These are phyloP conservation scores for Tricladium varicosporioides DNA, from an alignment of 2,329 filamentous ascomycete species.

Conservation along the genomic window DNA sequence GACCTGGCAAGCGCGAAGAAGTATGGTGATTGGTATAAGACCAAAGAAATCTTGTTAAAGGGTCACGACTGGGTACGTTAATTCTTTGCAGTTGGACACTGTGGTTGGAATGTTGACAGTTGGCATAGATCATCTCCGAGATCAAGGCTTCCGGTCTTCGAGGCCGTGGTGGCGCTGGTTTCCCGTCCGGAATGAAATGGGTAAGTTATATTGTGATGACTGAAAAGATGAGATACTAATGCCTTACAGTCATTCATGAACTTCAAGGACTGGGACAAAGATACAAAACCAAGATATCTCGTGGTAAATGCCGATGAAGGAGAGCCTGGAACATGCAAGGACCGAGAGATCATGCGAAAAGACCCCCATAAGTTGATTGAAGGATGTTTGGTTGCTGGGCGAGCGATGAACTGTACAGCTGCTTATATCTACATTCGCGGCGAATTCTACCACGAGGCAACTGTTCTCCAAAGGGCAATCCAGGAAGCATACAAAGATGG, in stretches of 20 bases:
- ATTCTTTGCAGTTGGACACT: slow-evolving; percentile 1
- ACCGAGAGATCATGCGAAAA: slow-evolving; percentile 99
- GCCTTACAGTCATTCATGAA: slow-evolving; percentile 91
- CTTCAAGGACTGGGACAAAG: slow-evolving; percentile 99
- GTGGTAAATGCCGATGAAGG: slow-evolving; percentile 99
- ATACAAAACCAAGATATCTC: slow-evolving; percentile 90
- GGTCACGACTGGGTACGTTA: slow-evolving; percentile 82
- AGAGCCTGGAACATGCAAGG: slow-evolving; percentile 98
- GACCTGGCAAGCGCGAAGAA: slow-evolving; percentile 94
- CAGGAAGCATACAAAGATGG: slow-evolving; percentile 96
- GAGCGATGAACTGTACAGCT: slow-evolving; percentile 97
- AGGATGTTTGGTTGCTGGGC: slow-evolving; percentile 91
- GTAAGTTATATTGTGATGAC: slow-evolving; percentile 50
- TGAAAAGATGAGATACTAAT: slow-evolving; percentile 13
- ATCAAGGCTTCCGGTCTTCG: slow-evolving; percentile 94
- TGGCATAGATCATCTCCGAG: slow-evolving; percentile 79
- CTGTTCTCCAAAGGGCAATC: slow-evolving; percentile 89
- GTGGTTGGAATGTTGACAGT: slow-evolving; percentile 19
- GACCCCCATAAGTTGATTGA: slow-evolving; percentile 99
- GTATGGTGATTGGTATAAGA: slow-evolving; percentile 99
- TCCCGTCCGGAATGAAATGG: slow-evolving; percentile 99
- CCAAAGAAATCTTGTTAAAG: slow-evolving; percentile 96
- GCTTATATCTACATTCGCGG: slow-evolving; percentile 99
- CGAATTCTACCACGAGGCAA: slow-evolving; percentile 95
- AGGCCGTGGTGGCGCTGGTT: slow-evolving; percentile 95